Conservation (phyloP, 2,329 filamentous ascomycete genomes). For the Aspergillus fructus region DNA sequence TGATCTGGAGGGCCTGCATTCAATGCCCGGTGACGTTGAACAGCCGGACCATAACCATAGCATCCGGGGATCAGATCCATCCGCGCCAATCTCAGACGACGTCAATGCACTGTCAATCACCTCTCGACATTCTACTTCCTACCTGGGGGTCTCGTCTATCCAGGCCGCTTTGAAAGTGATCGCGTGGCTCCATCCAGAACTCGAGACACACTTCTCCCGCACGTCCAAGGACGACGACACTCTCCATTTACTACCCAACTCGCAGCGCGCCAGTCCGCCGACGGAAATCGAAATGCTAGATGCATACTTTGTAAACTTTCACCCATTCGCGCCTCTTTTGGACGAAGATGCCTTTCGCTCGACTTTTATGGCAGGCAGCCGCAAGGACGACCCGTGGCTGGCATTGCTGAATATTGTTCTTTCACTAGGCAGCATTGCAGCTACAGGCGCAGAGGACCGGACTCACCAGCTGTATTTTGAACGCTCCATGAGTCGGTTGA, state of each 20-base stretch:
- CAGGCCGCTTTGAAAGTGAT: conserved; percentile 71
- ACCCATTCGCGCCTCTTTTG: conserved; percentile 68
- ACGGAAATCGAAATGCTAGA: conserved; percentile 61
- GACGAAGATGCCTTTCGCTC: conserved; percentile 68
- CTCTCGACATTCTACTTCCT: conserved; percentile 61
- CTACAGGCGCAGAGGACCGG: conserved; percentile 50
- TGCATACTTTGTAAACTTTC: conserved; percentile 69
- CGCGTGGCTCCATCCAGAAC: conserved; percentile 50
- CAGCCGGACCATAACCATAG: background rate
- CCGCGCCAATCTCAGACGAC: conserved; percentile 59
- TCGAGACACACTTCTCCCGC: conserved; percentile 22
- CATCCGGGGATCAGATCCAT: background rate
- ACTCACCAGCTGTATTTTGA: conserved; percentile 68
- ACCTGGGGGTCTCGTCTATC: conserved; percentile 71
- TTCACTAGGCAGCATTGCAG: conserved; percentile 61
- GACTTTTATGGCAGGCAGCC: conserved; percentile 60
- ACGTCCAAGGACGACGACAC: background rate
- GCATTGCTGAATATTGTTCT: conserved; percentile 72
- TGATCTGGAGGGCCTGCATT: background rate
- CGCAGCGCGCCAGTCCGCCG: background rate
- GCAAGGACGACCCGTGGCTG: conserved; percentile 66
- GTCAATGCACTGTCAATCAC: conserved; percentile 64
- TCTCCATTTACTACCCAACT: too few species aligned
- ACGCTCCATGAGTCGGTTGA: conserved; percentile 63
- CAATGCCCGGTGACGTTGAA: background rate